Conservation (phyloP, 202 grass and related monocot species). For the Schoenoplectus tabernaemontani region DNA sequence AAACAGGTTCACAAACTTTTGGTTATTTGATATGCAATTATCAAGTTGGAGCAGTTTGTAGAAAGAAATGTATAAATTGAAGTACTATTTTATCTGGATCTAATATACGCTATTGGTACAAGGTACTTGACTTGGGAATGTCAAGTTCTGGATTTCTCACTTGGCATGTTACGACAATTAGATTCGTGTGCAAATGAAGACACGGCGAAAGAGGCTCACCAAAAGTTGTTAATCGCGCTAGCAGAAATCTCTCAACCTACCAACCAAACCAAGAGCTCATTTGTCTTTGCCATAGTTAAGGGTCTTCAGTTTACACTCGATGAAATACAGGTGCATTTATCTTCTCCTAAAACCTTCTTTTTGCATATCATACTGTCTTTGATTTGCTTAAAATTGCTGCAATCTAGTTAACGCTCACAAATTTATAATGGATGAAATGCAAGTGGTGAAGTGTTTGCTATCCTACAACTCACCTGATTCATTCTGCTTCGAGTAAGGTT, state of each 20-base stretch:
- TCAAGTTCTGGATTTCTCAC: slow-evolving; percentile 66
- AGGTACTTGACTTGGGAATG: slow-evolving; percentile 65
- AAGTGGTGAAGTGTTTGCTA: too few relatives aligned
- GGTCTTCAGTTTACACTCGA: slow-evolving; percentile 76
- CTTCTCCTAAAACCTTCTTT: neutral
- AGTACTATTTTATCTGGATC: neutral
- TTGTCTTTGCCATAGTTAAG: slow-evolving; percentile 54
- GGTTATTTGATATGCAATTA: slow-evolving; percentile 12
- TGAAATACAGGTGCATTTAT: slow-evolving; percentile 65
- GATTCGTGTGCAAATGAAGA: slow-evolving; percentile 72
- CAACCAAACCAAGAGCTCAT: slow-evolving; percentile 41
- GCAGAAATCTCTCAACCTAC: slow-evolving; percentile 39
- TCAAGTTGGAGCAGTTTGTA: neutral
- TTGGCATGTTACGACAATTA: slow-evolving; percentile 48
- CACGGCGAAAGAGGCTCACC: slow-evolving; percentile 56
- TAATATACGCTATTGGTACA: neutral
- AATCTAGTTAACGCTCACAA: neutral
- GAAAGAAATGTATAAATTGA: neutral
- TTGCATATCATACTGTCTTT: neutral
- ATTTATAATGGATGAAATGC: too few relatives aligned
- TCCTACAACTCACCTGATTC: too few relatives aligned
- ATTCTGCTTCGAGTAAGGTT: too few relatives aligned
- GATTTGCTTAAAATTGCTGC: neutral
- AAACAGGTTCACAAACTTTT: slow-evolving; percentile 52
- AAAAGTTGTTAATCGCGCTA: slow-evolving; percentile 58